Base-by-base conservation (phyloP, 2,329 filamentous ascomycete genomes). In the Pseudogymnoascus sp. region DNA sequence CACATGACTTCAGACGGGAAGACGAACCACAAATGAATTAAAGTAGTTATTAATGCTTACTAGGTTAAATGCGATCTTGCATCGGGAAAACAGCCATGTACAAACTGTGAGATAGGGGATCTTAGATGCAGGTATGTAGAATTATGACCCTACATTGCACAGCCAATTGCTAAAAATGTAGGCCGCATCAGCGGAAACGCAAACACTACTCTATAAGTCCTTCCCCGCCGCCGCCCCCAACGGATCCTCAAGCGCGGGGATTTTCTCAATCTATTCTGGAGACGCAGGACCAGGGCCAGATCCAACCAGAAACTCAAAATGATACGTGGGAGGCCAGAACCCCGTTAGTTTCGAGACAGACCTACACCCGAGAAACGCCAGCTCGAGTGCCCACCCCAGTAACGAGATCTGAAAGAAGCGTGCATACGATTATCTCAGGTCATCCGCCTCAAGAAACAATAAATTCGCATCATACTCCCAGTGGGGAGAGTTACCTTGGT, bases 51-150 rank as follows among this genome's bases (percentile, higher is more conserved):
- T 60, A 60, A 60, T 45, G 35, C 36, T 45, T 29, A 31, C 18
- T 8, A 60, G 58, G 58, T 60, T 31, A 60, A 60, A 42, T 60
- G 58, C 15, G 58, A 60, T 60, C 58, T 60, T 60, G 35, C 35
- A 8, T 42, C 58, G 18, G n/a, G 35, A 18, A 60, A 60, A 9
- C 35, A 39, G 58, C 58, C 35, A 27, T 60, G 58, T 18, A 60
- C 58, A 37, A 60, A 60, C 36, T 60, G 58, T 18, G 58, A 60
- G 58, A n/a, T 60, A 45, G 58, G 58, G 15, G 58, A 60, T 42
- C 35, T 37, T 45, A 60, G 58, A 42, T 60, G 58, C 35, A 60
- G 58, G 58, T 39, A 60, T 15, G 58, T 60, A 13, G 21, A n/a
- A 60, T 60, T 10, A 29, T 60, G 3, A 15, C 8, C 6, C 13